A percentile compares a stretch with the other conserved stretches of the same genome.
phyloP scores from a whole-genome alignment of 1,284 basidiomycete species.

The Lignosus rhinocerotis region DNA sequence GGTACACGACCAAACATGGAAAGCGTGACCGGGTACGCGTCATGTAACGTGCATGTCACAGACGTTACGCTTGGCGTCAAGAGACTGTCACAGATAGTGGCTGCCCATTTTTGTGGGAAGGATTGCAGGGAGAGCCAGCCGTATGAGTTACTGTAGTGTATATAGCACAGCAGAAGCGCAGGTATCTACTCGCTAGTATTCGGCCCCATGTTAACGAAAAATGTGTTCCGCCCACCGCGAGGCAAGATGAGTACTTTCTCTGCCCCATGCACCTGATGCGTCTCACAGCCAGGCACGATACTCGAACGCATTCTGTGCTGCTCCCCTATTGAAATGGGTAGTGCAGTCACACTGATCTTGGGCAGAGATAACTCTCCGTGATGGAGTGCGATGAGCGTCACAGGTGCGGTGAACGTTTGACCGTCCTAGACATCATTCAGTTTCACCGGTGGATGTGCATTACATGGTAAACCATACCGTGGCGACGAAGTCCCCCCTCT shows the following conservation, averaged over 20 bases:
- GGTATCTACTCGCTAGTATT: slow-evolving; percentile 17
- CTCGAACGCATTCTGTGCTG: slow-evolving; percentile 55
- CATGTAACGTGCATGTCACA: too few species aligned
- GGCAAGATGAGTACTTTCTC: slow-evolving; percentile 74
- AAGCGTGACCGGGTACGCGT: not conserved
- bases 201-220: slow-evolving; percentile 69
- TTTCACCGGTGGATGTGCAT: not conserved
- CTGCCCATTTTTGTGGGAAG: not conserved
- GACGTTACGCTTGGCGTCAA: not conserved
- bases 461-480: slow-evolving; percentile 40
- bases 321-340: slow-evolving; percentile 46
- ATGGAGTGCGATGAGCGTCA: slow-evolving; percentile 78
- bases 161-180: not conserved
- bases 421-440: slow-evolving; percentile 48
- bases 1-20: too few species aligned
- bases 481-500: slow-evolving; percentile 75
- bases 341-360: slow-evolving; percentile 61
- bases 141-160: slow-evolving; percentile 1
- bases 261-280: slow-evolving; percentile 76
- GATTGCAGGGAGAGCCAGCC: not conserved
- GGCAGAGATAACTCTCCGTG: slow-evolving; percentile 76
- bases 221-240: slow-evolving; percentile 76
- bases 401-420: slow-evolving; percentile 50
- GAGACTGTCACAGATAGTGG: not conserved
- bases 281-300: slow-evolving; percentile 64